A percentile compares a stretch with the other conserved stretches of the same genome.
phyloP scores from a whole-genome alignment of 1,139 yeast species.

The Komagataea norvegica region DNA sequence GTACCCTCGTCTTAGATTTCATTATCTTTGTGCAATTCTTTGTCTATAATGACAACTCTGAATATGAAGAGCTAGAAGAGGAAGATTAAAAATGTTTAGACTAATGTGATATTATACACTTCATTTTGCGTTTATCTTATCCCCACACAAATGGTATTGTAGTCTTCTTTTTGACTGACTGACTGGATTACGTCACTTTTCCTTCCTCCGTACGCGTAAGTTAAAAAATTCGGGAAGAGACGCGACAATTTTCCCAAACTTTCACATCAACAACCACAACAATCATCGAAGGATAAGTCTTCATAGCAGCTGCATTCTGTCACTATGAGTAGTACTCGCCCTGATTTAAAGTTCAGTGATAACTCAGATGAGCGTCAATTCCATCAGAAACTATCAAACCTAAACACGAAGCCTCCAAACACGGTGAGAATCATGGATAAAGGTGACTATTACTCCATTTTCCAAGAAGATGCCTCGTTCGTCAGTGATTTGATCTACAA shows the following conservation, averaged over 20 bases:
- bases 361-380: conserved; percentile 41
- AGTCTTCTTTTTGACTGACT: background rate
- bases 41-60: conserved; percentile 40
- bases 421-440: conserved; percentile 69
- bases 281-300: background rate
- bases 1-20: conserved; percentile 81
- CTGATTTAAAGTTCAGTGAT: conserved; percentile 70
- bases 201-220: no score
- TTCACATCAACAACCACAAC: background rate
- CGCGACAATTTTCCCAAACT: background rate
- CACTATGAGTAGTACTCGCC: conserved; percentile 38
- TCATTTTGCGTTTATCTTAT: no score
- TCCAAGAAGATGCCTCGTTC: conserved; percentile 71
- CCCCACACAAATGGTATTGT: no score
- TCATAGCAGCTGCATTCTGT: background rate
- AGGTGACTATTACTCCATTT: conserved; percentile 70
- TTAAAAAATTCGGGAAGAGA: no score
- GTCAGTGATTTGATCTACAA: conserved; percentile 83
- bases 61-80: conserved; percentile 6
- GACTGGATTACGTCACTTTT: no score
- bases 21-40: conserved; percentile 85
- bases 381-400: conserved; percentile 50
- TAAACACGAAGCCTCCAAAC: conserved; percentile 44
- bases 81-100: conserved; percentile 1
- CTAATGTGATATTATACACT: no score